A percentile compares a stretch with the other conserved stretches of the same genome.
phyloP scores from a whole-genome alignment of 225 moss, liverwort and hornwort species.

The Ulota crispa region DNA sequence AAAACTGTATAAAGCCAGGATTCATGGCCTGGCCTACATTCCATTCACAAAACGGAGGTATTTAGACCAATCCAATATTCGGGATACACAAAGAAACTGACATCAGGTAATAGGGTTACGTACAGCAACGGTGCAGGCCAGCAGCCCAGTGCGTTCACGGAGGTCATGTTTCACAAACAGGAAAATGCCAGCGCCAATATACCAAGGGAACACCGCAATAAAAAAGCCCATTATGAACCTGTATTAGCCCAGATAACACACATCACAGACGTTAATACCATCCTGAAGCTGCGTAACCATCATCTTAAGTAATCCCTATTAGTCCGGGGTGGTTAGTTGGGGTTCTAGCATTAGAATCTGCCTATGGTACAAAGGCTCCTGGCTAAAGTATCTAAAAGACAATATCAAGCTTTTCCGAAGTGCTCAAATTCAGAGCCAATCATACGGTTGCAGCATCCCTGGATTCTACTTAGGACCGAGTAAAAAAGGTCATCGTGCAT shows the following conservation, averaged over 20 bases:
- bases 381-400: neutral
- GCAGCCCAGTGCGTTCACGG: constrained; percentile 52
- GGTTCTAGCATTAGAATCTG: neutral
- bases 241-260: constrained; percentile 4
- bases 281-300: neutral
- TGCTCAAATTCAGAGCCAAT: neutral
- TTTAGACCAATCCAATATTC: neutral
- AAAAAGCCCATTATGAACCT: constrained; percentile 57
- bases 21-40: neutral
- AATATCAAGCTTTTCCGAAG: neutral
- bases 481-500: neutral
- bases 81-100: neutral
- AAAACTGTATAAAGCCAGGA: neutral
- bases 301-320: neutral
- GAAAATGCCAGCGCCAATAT: constrained; percentile 50
- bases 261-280: neutral
- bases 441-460: neutral
- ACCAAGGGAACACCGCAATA: constrained; percentile 49
- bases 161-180: constrained; percentile 43
- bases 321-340: neutral
- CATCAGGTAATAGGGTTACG: constrained; percentile 3
- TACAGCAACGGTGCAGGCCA: constrained; percentile 55
- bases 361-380: neutral
- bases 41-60: neutral
- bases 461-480: neutral